A percentile compares a stretch with the other conserved stretches of the same genome.
Evolutionary conservation across 2,329 filamentous ascomycete species (phyloP).

Genomic region (Passalora sequoiae): DNA sequence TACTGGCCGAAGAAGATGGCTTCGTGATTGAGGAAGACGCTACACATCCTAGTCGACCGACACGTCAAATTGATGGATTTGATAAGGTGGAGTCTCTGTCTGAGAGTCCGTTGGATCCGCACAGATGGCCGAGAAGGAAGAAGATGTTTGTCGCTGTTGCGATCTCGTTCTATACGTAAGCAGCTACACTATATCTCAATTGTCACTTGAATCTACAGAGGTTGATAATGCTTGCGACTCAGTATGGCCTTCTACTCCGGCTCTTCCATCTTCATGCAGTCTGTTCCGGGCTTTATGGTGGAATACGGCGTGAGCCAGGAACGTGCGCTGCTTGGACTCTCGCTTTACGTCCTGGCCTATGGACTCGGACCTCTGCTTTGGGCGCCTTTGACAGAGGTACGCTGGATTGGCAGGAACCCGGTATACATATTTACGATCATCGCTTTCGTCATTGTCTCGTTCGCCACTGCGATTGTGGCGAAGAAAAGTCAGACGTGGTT

Average conservation of each 20-base stretch:
- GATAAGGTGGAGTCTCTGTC: neutral
- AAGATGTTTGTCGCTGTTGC: neutral
- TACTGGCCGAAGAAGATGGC: neutral
- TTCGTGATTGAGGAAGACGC: neutral
- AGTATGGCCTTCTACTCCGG: slow-evolving; percentile 50
- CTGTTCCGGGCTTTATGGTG: slow-evolving; percentile 45
- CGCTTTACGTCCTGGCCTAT: slow-evolving; percentile 45
- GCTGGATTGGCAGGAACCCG: slow-evolving; percentile 60
- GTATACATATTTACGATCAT: slow-evolving; percentile 64
- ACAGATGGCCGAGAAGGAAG: neutral
- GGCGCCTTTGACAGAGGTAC: slow-evolving; percentile 63
- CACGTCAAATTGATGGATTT: no score
- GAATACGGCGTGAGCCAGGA: slow-evolving; percentile 47
- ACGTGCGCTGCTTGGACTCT: neutral
- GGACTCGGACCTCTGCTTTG: slow-evolving; percentile 62
- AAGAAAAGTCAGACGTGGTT: slow-evolving; percentile 43
- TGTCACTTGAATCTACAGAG: no score
- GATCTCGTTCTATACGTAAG: neutral
- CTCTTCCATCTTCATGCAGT: slow-evolving; percentile 46
- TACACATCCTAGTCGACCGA: neutral
- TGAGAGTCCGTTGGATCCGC: neutral
- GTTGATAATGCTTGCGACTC: no score
- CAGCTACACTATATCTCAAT: no score
- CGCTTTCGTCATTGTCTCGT: slow-evolving; percentile 61
- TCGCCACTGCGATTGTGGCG: slow-evolving; percentile 58